Conservation (phyloP, 2,329 filamentous ascomycete species). For the Davidsoniella eucalypti region DNA sequence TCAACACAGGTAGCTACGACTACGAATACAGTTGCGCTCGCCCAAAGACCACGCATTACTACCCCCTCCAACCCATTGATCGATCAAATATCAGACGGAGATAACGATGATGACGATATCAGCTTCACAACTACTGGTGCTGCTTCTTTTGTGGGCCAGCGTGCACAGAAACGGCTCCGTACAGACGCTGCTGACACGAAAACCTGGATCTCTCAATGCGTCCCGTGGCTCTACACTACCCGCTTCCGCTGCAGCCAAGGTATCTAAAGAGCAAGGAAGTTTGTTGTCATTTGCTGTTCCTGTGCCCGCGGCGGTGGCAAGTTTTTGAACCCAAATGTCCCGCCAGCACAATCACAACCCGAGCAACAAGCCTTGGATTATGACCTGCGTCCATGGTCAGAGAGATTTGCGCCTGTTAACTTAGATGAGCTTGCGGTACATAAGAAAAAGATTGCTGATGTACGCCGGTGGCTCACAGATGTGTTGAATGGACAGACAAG, state of each 20-base stretch:
- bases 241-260: slow-evolving; percentile 15
- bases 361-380: slow-evolving; percentile 22
- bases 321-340: slow-evolving; percentile 30
- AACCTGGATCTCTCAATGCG: background rate
- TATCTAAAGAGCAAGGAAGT: background rate
- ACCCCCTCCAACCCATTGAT: slow-evolving; percentile 19
- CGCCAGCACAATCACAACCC: background rate
- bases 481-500: slow-evolving; percentile 48
- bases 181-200: slow-evolving; percentile 11
- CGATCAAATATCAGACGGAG: slow-evolving; percentile 42
- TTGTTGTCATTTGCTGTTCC: slow-evolving; percentile 13
- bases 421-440: slow-evolving; percentile 83
- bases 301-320: slow-evolving; percentile 28
- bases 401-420: slow-evolving; percentile 59
- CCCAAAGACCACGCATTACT: slow-evolving; percentile 15
- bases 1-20: slow-evolving; percentile 12
- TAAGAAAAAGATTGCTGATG: slow-evolving; percentile 82
- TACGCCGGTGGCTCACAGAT: slow-evolving; percentile 64
- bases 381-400: slow-evolving; percentile 67
- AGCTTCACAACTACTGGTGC: slow-evolving; percentile 23
- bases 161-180: slow-evolving; percentile 36
- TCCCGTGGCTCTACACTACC: background rate
- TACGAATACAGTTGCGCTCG: background rate
- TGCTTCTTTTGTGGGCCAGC: slow-evolving; percentile 38
- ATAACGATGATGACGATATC: slow-evolving; percentile 8